These are phyloP conservation scores for Podospora pseudopauciseta DNA, from an alignment of 495 filamentous ascomycete species.

Conservation along the genomic window DNA sequence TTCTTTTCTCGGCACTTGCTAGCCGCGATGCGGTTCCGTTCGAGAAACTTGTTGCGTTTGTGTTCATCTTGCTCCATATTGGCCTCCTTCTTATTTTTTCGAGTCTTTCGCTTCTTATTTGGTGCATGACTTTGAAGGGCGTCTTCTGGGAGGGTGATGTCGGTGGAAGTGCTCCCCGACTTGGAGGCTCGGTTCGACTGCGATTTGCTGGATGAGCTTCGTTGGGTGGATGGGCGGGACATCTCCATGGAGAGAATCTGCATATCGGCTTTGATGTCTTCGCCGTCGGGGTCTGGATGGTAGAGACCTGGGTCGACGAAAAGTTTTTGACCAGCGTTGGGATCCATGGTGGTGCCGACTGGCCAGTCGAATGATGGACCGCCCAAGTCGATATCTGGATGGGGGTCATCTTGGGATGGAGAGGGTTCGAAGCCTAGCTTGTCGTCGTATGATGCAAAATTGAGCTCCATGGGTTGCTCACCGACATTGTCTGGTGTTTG, in stretches of 20 bases:
- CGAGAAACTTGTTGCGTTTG: conserved; percentile 55
- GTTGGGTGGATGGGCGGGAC: conserved; percentile 23
- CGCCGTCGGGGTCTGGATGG: conserved; percentile 19
- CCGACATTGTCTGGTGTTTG: conserved; percentile 23
- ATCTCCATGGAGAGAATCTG: conserved; percentile 18
- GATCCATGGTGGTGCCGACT: conserved; percentile 19
- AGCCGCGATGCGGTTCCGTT: conserved; percentile 79
- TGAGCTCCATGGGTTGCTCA: conserved; percentile 12
- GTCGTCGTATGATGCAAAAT: conserved; percentile 18
- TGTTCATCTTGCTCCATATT: conserved; percentile 21
- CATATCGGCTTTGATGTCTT: conserved; percentile 23
- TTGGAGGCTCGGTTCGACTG: conserved; percentile 22
- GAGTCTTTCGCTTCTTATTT: conserved; percentile 20
- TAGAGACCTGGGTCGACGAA: conserved; percentile 31
- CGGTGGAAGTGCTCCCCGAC: conserved; percentile 22
- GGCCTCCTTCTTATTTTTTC: conserved; percentile 17
- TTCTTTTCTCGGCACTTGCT: conserved; percentile 88
- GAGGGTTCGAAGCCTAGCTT: conserved; percentile 15
- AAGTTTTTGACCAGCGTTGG: conserved; percentile 16
- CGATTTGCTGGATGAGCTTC: conserved; percentile 28
- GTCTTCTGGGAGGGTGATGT: conserved; percentile 27
- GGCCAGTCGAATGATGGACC: conserved; percentile 15
- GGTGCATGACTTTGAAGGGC: neutral
- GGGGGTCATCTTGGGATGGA: conserved; percentile 6
- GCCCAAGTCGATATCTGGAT: conserved; percentile 7